Conservation (phyloP, 345 rosid genomes). For the Lenwebbia sp. region DNA sequence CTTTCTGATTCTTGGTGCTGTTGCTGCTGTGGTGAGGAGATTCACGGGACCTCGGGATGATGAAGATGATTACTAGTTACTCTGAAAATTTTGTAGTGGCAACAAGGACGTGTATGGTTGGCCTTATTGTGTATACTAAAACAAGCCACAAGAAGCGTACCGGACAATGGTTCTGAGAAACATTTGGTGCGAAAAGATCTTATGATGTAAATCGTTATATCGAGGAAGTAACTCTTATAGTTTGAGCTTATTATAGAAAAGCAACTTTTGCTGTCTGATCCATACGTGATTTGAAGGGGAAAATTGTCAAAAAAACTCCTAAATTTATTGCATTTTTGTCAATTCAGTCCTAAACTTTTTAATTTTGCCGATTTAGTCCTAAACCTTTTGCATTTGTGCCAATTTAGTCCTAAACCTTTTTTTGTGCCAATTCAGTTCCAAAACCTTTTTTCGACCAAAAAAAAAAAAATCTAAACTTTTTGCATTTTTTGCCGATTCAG, state of each 20-base stretch:
- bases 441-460: no score
- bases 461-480: no score
- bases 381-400: no score
- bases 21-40: conserved; percentile 61
- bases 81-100: neutral
- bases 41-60: conserved; percentile 53
- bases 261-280: neutral
- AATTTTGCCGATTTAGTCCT: no score
- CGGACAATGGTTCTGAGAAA: neutral
- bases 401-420: no score
- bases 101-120: neutral
- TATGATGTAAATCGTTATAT: neutral
- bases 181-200: neutral
- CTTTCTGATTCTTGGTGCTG: conserved; percentile 76
- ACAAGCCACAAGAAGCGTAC: neutral
- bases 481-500: no score
- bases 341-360: no score
- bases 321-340: no score
- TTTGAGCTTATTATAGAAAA: neutral
- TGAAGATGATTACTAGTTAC: conserved; percentile 35
- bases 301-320: no score
- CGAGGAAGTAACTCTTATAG: neutral
- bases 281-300: no score
- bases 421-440: no score
- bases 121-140: neutral